Base-by-base conservation (phyloP, 805 yeast genomes). In the Metschnikowia cubensis region DNA sequence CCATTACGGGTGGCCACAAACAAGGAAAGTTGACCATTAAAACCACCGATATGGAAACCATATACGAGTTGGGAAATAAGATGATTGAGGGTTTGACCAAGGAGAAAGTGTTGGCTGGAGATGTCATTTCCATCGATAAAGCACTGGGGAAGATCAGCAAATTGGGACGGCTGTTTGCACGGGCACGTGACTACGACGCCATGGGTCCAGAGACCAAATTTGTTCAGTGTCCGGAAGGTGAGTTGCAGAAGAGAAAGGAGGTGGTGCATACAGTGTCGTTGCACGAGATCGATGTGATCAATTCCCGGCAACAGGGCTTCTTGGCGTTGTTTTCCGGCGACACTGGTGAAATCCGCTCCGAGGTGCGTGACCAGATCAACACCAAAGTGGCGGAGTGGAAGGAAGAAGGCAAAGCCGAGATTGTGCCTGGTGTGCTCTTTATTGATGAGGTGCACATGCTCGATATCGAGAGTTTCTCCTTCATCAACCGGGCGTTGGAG, bases 371-470 rank as follows among this genome's bases (percentile, higher is more conserved):
- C 59, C 98, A 94, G 74, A 95, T 94, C 66, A 94, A 94, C 73
- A 84, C 91, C 40, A 91, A 94, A 72, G 97, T 94, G 47, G 96
- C 95, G 18, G 97, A 94, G 71, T 94, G 97, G 96, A 89, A 87
- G 63, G 98, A 94, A 72, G 98, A 94, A 76, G 98, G 99, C 52
- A 94, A 94, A 69, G 99, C 99, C 10, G 95, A 92, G 67, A 89
- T 94, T 57, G 89, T 89, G 38, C 98, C 99, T 13, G 99, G 99
- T 61, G 99, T 94, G 15, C 75, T 94, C 59, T 94, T 94, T 69
- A 90, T 94, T 59, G 99, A 94, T 70, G 99, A 94, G 73, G 97
- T 91, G 45, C 96, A 94, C 71, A 94, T 94, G 98, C 82, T 94
- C 56, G 99, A 94, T 69, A 86, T 94, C 61, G 99, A 94, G 70